phyloP scores from a whole-genome alignment of 352 stramenopile species.

The Pythium oligandrum region DNA sequence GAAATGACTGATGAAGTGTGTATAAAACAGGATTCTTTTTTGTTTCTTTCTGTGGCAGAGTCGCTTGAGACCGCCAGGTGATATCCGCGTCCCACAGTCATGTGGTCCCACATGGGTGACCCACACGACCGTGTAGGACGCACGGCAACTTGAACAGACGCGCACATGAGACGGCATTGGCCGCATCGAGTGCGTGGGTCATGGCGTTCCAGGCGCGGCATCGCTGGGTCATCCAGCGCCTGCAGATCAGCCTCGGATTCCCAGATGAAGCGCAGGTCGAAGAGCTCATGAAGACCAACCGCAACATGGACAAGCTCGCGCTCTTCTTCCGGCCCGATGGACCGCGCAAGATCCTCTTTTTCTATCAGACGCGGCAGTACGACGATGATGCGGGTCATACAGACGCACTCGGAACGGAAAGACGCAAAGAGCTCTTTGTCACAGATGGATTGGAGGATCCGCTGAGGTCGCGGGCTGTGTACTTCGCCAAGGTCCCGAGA shows the following conservation, averaged over 20 bases:
- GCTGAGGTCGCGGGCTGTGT: conserved; percentile 61
- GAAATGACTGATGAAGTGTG: too few relatives aligned
- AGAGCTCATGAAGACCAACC: conserved; percentile 72
- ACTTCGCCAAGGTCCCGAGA: conserved; percentile 63
- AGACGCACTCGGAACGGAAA: conserved; percentile 9
- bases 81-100: not conserved
- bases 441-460: conserved; percentile 72
- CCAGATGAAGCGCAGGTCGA: conserved; percentile 70
- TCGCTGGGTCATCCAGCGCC: conserved; percentile 80
- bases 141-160: not conserved
- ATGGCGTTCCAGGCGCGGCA: conserved; percentile 86
- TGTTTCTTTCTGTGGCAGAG: too few relatives aligned
- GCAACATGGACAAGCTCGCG: conserved; percentile 72
- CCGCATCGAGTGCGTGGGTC: not conserved
- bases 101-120: too few relatives aligned
- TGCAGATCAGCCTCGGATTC: conserved; percentile 73
- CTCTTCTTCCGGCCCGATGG: conserved; percentile 70
- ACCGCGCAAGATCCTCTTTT: conserved; percentile 75
- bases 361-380: conserved; percentile 44
- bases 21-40: too few relatives aligned
- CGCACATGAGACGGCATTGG: too few relatives aligned
- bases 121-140: not conserved
- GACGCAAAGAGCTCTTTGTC: conserved; percentile 69
- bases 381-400: conserved; percentile 10
- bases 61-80: not conserved